Evolutionary conservation across 2,329 filamentous ascomycete species (phyloP).

Genomic region (Chaetothyriales sp.): DNA sequence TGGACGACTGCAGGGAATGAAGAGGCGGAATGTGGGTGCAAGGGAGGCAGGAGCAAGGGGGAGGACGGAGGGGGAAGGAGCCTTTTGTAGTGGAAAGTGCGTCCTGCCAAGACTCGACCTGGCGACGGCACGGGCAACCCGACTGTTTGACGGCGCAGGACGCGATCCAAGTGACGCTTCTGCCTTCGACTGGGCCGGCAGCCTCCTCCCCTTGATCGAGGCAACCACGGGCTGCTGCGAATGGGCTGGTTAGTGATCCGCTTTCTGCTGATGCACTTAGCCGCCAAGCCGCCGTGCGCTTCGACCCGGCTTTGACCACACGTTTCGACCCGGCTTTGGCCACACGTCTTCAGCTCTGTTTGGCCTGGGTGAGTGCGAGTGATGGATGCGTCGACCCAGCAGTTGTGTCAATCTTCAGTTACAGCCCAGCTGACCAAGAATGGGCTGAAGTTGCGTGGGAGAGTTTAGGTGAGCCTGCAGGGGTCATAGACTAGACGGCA

Average conservation of each 20-base stretch:
- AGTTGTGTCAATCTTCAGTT: neutral
- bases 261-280: constrained; percentile 1
- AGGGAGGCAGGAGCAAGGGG: neutral
- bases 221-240: neutral
- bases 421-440: neutral
- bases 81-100: neutral
- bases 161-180: neutral
- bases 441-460: neutral
- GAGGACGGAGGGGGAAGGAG: neutral
- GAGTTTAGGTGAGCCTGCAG: neutral
- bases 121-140: neutral
- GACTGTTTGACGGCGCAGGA: neutral
- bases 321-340: neutral
- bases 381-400: neutral
- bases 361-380: neutral
- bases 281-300: neutral
- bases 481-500: too few relatives aligned
- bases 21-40: neutral
- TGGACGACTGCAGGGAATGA: neutral
- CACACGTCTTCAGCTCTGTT: neutral
- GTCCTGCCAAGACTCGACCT: neutral
- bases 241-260: constrained; percentile 7
- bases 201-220: neutral
- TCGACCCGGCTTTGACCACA: neutral
- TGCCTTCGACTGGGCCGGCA: neutral